Conservation (phyloP, 2,329 filamentous ascomycete genomes). For the Fulvia fulva region DNA sequence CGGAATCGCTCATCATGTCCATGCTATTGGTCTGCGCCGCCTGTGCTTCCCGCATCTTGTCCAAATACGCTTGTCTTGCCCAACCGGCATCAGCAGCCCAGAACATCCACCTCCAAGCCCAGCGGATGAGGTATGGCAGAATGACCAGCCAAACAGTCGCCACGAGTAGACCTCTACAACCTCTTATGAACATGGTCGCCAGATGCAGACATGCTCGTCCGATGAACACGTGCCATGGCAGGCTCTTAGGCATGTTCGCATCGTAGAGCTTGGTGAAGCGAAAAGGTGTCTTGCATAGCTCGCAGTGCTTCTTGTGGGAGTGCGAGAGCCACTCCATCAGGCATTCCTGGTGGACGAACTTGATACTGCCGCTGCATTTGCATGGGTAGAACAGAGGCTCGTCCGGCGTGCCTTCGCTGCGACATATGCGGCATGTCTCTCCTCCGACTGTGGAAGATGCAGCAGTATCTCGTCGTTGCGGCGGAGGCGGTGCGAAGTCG, state of each 20-base stretch:
- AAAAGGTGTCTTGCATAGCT: conserved; percentile 97
- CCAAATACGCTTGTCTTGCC: conserved; percentile 42
- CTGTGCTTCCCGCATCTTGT: conserved; percentile 17
- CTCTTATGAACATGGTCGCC: conserved; percentile 36
- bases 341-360: conserved; percentile 96
- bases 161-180: conserved; percentile 67
- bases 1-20: background rate
- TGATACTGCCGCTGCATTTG: conserved; percentile 98
- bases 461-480: conserved; percentile 22
- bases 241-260: conserved; percentile 80
- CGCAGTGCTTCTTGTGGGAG: conserved; percentile 98
- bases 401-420: conserved; percentile 74
- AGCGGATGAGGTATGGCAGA: conserved; percentile 85
- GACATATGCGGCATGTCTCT: conserved; percentile 95
- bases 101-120: conserved; percentile 89
- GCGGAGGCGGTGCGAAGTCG: conserved; percentile 33
- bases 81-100: conserved; percentile 83
- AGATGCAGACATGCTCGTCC: conserved; percentile 73
- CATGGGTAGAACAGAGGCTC: conserved; percentile 96
- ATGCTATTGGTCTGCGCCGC: background rate
- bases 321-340: conserved; percentile 98
- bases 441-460: conserved; percentile 47
- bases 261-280: conserved; percentile 97
- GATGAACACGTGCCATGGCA: conserved; percentile 77
- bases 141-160: conserved; percentile 82